phyloP scores from a whole-genome alignment of 371 early-diverging fungal genomes.

The Mycotypha africana region DNA sequence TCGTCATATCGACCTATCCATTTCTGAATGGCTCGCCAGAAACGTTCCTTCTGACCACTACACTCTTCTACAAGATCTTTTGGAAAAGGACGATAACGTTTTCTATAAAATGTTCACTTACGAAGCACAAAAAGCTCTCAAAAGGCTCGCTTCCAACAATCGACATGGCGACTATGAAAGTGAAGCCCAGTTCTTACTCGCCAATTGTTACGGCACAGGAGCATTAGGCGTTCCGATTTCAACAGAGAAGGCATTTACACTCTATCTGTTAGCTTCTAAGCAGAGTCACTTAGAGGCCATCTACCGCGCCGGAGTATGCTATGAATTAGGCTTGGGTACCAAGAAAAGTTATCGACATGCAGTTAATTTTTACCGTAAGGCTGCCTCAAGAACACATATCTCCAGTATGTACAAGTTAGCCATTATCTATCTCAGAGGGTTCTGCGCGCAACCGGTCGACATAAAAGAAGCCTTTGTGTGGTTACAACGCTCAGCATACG shows the following conservation, averaged over 20 bases:
- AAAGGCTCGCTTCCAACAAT: constrained; percentile 55
- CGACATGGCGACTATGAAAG: constrained; percentile 56
- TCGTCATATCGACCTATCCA: too few species aligned
- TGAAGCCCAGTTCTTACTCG: constrained; percentile 88
- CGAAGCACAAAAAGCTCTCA: constrained; percentile 73
- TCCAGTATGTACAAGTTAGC: constrained; percentile 95
- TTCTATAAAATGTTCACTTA: too few species aligned
- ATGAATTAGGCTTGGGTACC: constrained; percentile 91
- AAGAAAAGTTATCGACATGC: constrained; percentile 72
- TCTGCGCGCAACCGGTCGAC: constrained; percentile 61
- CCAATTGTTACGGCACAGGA: constrained; percentile 77
- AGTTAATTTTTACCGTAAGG: constrained; percentile 87
- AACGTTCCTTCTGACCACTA: constrained; percentile 7
- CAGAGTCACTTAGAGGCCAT: constrained; percentile 81
- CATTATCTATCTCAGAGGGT: constrained; percentile 75
- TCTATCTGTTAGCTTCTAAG: constrained; percentile 89
- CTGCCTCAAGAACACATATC: constrained; percentile 85
- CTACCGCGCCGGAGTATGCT: constrained; percentile 90
- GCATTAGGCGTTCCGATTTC: constrained; percentile 68
- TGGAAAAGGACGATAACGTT: too few species aligned
- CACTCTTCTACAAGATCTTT: too few species aligned
- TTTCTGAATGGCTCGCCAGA: too few species aligned
- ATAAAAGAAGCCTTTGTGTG: constrained; percentile 90
- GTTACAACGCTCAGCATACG: constrained; percentile 85
- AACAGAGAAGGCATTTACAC: constrained; percentile 81